Evolutionary conservation across 257 asterid genomes (phyloP).

Genomic region (Parsonsia alboflavescens): DNA sequence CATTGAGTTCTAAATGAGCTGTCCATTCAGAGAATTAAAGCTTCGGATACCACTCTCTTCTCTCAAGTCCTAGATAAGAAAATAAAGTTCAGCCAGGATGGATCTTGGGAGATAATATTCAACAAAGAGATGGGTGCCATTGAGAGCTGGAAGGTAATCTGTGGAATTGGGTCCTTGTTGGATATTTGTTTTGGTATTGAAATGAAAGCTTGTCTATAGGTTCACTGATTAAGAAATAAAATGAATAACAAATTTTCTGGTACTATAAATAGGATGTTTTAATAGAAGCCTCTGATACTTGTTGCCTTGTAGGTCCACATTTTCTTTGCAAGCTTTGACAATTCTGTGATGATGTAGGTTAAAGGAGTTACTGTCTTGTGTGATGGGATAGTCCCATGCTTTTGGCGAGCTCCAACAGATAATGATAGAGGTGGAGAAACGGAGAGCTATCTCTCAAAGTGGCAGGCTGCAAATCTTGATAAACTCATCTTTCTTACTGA

Average conservation of each 20-base stretch:
- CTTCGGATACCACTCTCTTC: slow-evolving; percentile 29
- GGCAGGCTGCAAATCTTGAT: slow-evolving; percentile 69
- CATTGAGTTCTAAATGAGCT: slow-evolving; percentile 14
- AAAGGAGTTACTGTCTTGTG: slow-evolving; percentile 54
- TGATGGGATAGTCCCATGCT: slow-evolving; percentile 80
- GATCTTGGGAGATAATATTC: slow-evolving; percentile 72
- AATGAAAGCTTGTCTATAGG: background rate
- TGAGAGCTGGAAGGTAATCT: slow-evolving; percentile 82
- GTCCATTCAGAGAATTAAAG: slow-evolving; percentile 41
- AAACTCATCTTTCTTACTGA: slow-evolving; percentile 38
- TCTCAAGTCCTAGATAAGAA: slow-evolving; percentile 46
- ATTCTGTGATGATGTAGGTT: slow-evolving; percentile 38
- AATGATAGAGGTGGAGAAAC: slow-evolving; percentile 93
- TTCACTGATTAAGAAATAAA: background rate
- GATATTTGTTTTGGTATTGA: background rate
- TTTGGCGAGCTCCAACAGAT: slow-evolving; percentile 98
- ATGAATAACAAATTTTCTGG: background rate
- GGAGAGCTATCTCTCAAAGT: slow-evolving; percentile 60
- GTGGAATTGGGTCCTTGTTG: background rate
- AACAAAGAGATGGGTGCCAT: slow-evolving; percentile 59
- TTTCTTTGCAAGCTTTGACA: slow-evolving; percentile 9
- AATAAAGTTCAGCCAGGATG: slow-evolving; percentile 46
- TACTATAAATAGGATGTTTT: background rate
- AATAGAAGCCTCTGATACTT: background rate
- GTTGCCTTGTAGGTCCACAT: background rate